Base-by-base conservation (phyloP, 2,329 filamentous ascomycete genomes). In the Pseudocercospora vitis region DNA sequence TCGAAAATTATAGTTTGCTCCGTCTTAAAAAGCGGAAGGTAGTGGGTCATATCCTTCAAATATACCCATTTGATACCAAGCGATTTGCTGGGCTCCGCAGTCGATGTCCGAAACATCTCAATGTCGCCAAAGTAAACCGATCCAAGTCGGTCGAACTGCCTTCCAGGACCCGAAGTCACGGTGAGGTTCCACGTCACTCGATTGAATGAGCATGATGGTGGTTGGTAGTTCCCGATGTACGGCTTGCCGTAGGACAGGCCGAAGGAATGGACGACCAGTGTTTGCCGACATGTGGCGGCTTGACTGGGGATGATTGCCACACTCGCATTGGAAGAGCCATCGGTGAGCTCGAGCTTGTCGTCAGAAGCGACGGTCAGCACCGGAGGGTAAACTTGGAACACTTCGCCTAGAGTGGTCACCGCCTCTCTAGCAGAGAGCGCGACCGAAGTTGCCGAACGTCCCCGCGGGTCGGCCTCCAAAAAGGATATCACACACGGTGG, bases 51-150 rank as follows among this genome's bases (percentile, higher is more conserved):
- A 67, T 95, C 88, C 70, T 92, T 94, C 50, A 85, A 74, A 66
- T 89, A 90, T 0, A 81, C 84, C 87, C 87, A 92, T 39, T 79
- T 74, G 57, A 94, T 91, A 5, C 88, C 89, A 19, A 40, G 35
- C 18, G 78, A 78, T 3, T 73, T 60, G 0, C 83, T 89, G 1
- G 89, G 88, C 72, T 95, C 87, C 3, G 89, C 87, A 1, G 89
- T 95, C 4, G 88, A 91, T 1, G 88, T 91, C 19, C 89, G 79
- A 77, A 87, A 94, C n/a, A 95, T 79, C 68, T 95, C 89, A 7
- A 81, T 83, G 68, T 92, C 87, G 33, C 83, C 83, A 31, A 94
- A 76, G 63, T 86, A 94, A 79, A 94, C 85, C 26, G 86, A 70
- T 3, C 83, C 89, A 7, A 92, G 77, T 32, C 89, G 81, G 68